A percentile compares a stretch with the other conserved stretches of the same genome.
These are phyloP conservation scores for Prunus yedoensis DNA, from an alignment of 331 rosid genomes.

Conservation along the genomic window DNA sequence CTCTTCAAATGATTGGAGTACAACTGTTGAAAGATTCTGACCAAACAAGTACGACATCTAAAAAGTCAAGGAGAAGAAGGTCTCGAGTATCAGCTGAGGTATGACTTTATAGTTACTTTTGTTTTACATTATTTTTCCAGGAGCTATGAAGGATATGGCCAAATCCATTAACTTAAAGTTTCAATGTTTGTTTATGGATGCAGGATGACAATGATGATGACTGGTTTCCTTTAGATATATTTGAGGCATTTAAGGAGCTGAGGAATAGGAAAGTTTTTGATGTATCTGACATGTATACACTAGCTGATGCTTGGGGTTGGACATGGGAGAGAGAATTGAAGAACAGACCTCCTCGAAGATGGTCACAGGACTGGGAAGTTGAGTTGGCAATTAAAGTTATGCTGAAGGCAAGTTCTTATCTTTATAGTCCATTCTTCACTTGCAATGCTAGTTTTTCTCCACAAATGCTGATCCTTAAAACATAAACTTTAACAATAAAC, in stretches of 20 bases:
- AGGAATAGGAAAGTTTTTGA: slow-evolving; percentile 79
- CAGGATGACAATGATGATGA: slow-evolving; percentile 91
- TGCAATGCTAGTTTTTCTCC: slow-evolving; percentile 7
- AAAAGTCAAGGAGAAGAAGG: slow-evolving; percentile 56
- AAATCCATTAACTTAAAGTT: background rate
- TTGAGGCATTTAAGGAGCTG: slow-evolving; percentile 91
- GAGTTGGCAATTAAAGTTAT: slow-evolving; percentile 78
- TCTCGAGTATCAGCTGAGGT: slow-evolving; percentile 57
- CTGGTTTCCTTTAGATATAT: slow-evolving; percentile 86
- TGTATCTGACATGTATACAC: slow-evolving; percentile 90
- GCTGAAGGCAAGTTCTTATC: slow-evolving; percentile 64
- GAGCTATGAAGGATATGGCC: background rate
- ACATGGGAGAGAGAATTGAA: slow-evolving; percentile 84
- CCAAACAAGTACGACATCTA: slow-evolving; percentile 55
- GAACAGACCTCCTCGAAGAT: slow-evolving; percentile 68
- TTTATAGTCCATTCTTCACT: slow-evolving; percentile 9
- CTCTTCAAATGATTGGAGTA: slow-evolving; percentile 98
- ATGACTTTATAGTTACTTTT: slow-evolving; percentile 24
- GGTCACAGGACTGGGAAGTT: slow-evolving; percentile 98
- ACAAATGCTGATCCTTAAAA: background rate
- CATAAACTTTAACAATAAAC: too few relatives aligned
- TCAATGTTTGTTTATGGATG: slow-evolving; percentile 15
- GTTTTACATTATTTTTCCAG: background rate
- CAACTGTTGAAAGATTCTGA: slow-evolving; percentile 85
- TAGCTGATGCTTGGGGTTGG: slow-evolving; percentile 99